Percentiles rank a stretch among this genome's conserved stretches.
These are phyloP conservation scores for Scedosporium minutisporum DNA, from an alignment of 2,329 filamentous ascomycete species.

Conservation along the genomic window DNA sequence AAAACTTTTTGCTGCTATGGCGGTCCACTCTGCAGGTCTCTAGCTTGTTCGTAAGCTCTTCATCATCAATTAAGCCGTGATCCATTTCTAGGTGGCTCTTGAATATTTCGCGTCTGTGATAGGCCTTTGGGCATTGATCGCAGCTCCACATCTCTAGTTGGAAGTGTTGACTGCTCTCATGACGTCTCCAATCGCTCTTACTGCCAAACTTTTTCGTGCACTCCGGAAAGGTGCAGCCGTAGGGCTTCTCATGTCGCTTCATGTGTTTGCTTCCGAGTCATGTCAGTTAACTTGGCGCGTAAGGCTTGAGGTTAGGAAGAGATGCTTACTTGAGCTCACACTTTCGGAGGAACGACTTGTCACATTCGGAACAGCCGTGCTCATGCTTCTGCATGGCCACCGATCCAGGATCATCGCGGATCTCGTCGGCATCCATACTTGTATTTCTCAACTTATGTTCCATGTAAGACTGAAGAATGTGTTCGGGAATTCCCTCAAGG, in stretches of 20 bases:
- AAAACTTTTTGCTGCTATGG: conserved; percentile 59
- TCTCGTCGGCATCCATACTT: neutral
- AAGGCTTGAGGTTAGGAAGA: neutral
- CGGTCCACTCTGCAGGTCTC: conserved; percentile 51
- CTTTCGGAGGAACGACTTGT: conserved; percentile 35
- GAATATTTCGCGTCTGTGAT: conserved; percentile 50
- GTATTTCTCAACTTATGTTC: conserved; percentile 3
- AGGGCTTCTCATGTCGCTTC: conserved; percentile 73
- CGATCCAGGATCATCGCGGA: neutral
- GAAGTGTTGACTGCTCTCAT: conserved; percentile 73
- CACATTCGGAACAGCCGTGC: conserved; percentile 28
- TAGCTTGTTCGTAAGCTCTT: conserved; percentile 31
- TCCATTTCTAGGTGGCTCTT: conserved; percentile 47
- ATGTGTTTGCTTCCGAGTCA: conserved; percentile 60
- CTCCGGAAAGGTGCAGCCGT: conserved; percentile 63
- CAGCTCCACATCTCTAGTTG: conserved; percentile 67
- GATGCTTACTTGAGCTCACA: conserved; percentile 48
- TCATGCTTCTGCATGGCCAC: neutral
- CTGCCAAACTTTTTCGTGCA: conserved; percentile 76
- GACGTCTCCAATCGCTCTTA: conserved; percentile 90
- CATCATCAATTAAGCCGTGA: conserved; percentile 29
- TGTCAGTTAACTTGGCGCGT: conserved; percentile 13
- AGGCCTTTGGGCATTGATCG: conserved; percentile 50
- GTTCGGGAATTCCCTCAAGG: conserved; percentile 13
- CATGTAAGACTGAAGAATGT: conserved; percentile 23